Base-by-base conservation (phyloP, 371 early-diverging fungal genomes). In the Blastocladiella emersonii region DNA sequence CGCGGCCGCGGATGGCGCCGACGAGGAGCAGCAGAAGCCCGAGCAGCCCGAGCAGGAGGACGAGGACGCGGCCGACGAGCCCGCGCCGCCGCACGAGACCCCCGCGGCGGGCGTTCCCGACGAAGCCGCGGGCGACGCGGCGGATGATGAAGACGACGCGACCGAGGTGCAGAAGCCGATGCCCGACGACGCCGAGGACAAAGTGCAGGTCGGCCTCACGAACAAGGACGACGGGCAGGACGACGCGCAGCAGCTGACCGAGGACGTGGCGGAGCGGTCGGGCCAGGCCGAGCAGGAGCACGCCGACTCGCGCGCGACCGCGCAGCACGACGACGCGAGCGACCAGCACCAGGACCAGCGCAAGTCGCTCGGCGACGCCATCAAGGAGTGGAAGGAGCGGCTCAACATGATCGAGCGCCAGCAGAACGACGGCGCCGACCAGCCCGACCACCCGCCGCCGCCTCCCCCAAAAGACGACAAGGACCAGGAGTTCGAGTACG, bases 41-140 rank as follows among this genome's bases (percentile, higher is more conserved):
- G 83, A 85, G 57, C 73, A 76, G 30, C 76, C 80, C 71, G 80
- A 84, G 36, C 76, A 81, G 17, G 79, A 83, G 13, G 70, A 82
- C 17, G 77, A 82, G 13, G 21, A 34, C 30, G 15, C 25, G 15
- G 17, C 13, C 15, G 30, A 63, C 34, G 34, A 34, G 13, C 8
- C 15, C 8, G 8, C 30, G 55, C 30, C 30, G 34, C 34, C 5
- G 23, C 12, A 56, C 23, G 55, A 32, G 55, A 5, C 5, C 3
- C 19, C 12, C 3, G 57, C 34, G 3, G 57, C 34, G 23, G 57
- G 35, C 12, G 35, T 37, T 19, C 23, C 23, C 19, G 57, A 56
- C 12, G 13, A 12, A 3, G 13, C 36, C 41, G 55, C 61, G 19
- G 61, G 55, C 39, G 68, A 71, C 3, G 64, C 63, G 37, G 64